A percentile compares a stretch with the other conserved stretches of the same genome.
phyloP scores from a whole-genome alignment of 2,329 filamentous ascomycete species.

The Cercospora beticola region DNA sequence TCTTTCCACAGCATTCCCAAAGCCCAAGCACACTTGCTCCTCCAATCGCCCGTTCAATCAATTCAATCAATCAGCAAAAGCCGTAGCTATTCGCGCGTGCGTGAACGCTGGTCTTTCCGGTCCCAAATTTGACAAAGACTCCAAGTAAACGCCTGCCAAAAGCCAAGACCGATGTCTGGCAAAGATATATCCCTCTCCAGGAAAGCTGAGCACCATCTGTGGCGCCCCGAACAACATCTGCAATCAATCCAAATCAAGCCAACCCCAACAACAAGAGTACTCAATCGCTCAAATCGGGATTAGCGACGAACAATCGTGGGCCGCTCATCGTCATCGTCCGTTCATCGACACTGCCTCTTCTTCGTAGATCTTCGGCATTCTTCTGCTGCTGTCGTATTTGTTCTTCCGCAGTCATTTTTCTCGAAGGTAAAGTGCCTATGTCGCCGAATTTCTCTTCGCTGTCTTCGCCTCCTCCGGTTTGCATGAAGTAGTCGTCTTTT shows the following conservation, averaged over 20 bases:
- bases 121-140: background rate
- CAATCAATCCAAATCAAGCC: background rate
- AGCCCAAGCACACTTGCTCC: background rate
- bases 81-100: background rate
- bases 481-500: slow-evolving; percentile 45
- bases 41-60: background rate
- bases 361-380: slow-evolving; percentile 68
- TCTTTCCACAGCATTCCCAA: background rate
- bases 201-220: background rate
- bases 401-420: slow-evolving; percentile 35
- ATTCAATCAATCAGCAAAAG: background rate
- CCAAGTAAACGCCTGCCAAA: background rate
- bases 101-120: background rate
- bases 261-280: background rate
- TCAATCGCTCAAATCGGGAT: slow-evolving; percentile 66
- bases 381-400: slow-evolving; percentile 60
- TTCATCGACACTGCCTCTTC: slow-evolving; percentile 81
- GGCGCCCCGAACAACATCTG: background rate
- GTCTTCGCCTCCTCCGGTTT: slow-evolving; percentile 42
- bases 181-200: background rate
- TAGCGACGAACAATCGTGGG: slow-evolving; percentile 78
- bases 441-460: slow-evolving; percentile 57
- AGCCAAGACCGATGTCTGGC: background rate
- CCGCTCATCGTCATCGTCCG: slow-evolving; percentile 69
- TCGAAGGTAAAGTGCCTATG: slow-evolving; percentile 52